Base-by-base conservation (phyloP, 352 stramenopile species). In the Phytopythium delawarense region DNA sequence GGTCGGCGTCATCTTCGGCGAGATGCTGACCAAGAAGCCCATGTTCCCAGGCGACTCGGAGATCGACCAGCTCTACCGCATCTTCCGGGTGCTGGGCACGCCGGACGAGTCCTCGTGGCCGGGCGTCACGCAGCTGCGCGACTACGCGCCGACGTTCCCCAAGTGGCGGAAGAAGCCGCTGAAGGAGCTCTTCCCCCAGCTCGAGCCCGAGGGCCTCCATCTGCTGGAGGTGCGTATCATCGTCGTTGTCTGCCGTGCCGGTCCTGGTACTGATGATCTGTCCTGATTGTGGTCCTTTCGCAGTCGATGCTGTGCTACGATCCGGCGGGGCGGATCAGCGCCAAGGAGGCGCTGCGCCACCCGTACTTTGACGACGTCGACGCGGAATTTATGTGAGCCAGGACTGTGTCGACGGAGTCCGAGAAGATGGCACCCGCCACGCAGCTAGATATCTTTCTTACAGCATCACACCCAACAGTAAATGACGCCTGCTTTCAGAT, bases 101-200 rank as follows among this genome's bases (percentile, higher is more conserved):
- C 98, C 98, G 0, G 96, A 92, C 51, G 98, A 99, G 63, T 62
- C 87, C 25, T 81, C 93, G 13, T 99, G 98, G 98, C 94, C 95
- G 7, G 97, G 96, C 53, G 96, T 99, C 3, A 98, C 96, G 13
- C 81, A 94, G 32, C 78, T 99, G 12, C 96, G 93, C 42, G 97
- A 99, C 79, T 99, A 98, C 81, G 84, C 84, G 20, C 66, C 81
- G 28, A 92, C 84, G 20, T 99, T 99, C 72, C 97, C 97, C 7
- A 98, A 97, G 59, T 99, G 97, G 98, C 91, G 88, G 50, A 93
- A 92, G 65, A 89, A 94, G 64, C 70, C 87, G 20, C 83, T 96
- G 54, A 63, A 59, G 50, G 69, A 84, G 20, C 59, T 79, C 16
- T 91, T 94, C 67, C 79, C 83, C 28, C 72, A 79, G 54, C 70